These are phyloP conservation scores for Bipolaris victoriae DNA, from an alignment of 2,329 filamentous ascomycete genomes.

Conservation along the genomic window DNA sequence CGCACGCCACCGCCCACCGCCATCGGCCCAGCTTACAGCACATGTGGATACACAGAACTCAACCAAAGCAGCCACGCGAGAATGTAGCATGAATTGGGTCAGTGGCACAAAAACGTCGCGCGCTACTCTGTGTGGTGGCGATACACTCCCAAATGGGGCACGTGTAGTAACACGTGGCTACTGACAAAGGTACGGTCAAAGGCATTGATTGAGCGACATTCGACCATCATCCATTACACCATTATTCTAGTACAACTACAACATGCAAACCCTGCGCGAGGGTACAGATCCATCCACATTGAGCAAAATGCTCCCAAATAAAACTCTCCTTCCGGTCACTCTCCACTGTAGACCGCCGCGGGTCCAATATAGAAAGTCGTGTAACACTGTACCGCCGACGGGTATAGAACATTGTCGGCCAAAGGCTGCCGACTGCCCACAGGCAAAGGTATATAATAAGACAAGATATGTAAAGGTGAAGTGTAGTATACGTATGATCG, in stretches of 20 bases:
- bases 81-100: constrained; percentile 15
- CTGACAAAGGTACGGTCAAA: constrained; percentile 3
- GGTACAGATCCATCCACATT: constrained; percentile 23
- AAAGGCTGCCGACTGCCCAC: constrained; percentile 1
- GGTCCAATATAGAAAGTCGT: neutral
- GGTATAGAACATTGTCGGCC: constrained; percentile 12
- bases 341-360: neutral
- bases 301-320: constrained; percentile 15
- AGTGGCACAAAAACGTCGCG: constrained; percentile 5
- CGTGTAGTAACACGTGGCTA: constrained; percentile 7
- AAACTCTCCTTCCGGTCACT: neutral
- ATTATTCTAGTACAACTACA: constrained; percentile 38
- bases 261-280: constrained; percentile 12
- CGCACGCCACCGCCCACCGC: neutral
- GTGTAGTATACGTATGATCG: constrained; percentile 27
- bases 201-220: constrained; percentile 16
- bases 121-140: neutral
- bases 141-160: constrained; percentile 1
- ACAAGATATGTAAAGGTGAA: constrained; percentile 20
- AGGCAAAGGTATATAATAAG: constrained; percentile 14
- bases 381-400: constrained; percentile 8
- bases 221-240: constrained; percentile 35
- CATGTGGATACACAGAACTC: neutral
- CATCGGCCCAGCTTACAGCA: neutral
- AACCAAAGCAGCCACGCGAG: constrained; percentile 14